Conservation (phyloP, 345 rosid genomes). For the Lenwebbia sp. region DNA sequence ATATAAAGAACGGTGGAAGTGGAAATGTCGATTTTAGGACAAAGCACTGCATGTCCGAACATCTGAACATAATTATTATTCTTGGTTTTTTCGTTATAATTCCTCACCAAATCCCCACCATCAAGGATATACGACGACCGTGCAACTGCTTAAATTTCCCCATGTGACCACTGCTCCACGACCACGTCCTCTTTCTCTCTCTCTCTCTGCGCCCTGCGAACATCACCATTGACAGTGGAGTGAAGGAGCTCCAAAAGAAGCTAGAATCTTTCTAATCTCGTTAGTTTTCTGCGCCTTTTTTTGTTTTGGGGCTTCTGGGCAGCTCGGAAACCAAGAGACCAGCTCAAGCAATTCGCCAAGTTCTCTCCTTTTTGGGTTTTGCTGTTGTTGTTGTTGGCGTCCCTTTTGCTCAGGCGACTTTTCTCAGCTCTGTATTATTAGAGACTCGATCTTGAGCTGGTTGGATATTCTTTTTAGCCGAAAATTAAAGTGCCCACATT, state of each 20-base stretch:
- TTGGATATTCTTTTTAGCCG: not conserved
- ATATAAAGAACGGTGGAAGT: not conserved
- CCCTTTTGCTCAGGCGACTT: not conserved
- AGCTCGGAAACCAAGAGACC: not conserved
- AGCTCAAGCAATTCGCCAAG: not conserved
- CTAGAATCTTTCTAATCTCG: not conserved
- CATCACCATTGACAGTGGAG: not conserved
- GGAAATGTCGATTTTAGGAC: not conserved
- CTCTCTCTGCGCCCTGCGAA: too few relatives aligned
- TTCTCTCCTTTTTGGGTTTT: not conserved
- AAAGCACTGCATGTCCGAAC: not conserved
- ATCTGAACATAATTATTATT: not conserved
- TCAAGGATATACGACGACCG: not conserved
- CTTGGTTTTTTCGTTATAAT: conserved; percentile 3
- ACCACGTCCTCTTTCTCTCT: not conserved
- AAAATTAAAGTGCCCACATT: not conserved
- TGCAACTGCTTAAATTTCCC: not conserved
- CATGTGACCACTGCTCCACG: not conserved
- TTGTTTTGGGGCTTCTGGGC: not conserved
- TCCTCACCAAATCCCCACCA: conserved; percentile 1
- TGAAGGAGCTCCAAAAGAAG: not conserved
- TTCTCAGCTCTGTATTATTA: not conserved
- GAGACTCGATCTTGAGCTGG: not conserved
- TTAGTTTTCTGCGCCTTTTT: not conserved
- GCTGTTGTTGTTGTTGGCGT: not conserved